A percentile compares a stretch with the other conserved stretches of the same genome.
Evolutionary conservation across 345 rosid genomes (phyloP).

Genomic region (Cardamine occulta): DNA sequence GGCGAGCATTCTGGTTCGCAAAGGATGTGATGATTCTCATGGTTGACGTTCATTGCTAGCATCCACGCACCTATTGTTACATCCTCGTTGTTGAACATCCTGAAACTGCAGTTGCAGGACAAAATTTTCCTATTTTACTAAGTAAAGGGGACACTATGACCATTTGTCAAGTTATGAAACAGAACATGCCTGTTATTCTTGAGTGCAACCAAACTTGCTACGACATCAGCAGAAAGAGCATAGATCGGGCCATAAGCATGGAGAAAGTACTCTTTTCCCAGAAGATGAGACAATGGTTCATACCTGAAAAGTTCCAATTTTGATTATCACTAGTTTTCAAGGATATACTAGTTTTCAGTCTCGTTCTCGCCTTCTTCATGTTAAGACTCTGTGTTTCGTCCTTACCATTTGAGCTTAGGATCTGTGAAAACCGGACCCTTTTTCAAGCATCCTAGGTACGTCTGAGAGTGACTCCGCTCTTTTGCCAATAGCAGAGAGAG

Average conservation of each 20-base stretch:
- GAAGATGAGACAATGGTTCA: slow-evolving; percentile 72
- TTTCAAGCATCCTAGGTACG: slow-evolving; percentile 91
- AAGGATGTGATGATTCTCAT: slow-evolving; percentile 67
- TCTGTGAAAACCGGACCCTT: slow-evolving; percentile 87
- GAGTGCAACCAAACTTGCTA: slow-evolving; percentile 73
- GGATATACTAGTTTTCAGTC: neutral
- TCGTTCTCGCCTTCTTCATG: neutral
- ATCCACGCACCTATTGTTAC: slow-evolving; percentile 98
- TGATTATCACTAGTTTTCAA: neutral
- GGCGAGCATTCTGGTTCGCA: slow-evolving; percentile 70
- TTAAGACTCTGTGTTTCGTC: neutral
- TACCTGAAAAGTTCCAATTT: slow-evolving; percentile 57
- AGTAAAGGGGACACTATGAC: neutral
- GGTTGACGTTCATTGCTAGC: slow-evolving; percentile 94
- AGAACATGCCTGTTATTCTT: slow-evolving; percentile 71
- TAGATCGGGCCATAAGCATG: slow-evolving; percentile 95
- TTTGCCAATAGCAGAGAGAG: slow-evolving; percentile 74
- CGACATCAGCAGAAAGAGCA: slow-evolving; percentile 89
- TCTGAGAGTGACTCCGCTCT: slow-evolving; percentile 76
- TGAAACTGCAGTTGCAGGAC: slow-evolving; percentile 55
- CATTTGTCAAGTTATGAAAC: slow-evolving; percentile 6
- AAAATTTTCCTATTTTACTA: neutral
- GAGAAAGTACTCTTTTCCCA: slow-evolving; percentile 81
- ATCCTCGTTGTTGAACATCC: slow-evolving; percentile 98
- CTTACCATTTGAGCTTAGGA: slow-evolving; percentile 86